Conservation (phyloP, 73 alveolate genomes). For the Paramecium primaurelia region DNA sequence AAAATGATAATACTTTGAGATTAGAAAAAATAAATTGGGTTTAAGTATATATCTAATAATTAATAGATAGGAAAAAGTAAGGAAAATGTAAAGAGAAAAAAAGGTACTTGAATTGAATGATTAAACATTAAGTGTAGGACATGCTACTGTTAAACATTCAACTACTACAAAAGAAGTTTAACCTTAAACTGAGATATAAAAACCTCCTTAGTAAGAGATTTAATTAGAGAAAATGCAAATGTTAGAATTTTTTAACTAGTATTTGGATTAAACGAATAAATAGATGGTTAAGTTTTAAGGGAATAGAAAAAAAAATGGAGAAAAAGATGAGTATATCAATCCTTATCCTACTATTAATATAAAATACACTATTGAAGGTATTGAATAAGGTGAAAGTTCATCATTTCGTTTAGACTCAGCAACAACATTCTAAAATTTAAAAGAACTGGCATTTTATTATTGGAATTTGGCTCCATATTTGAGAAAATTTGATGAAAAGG, state of each 20-base stretch:
- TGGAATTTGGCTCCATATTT: neutral
- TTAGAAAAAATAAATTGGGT: slow-evolving; percentile 23
- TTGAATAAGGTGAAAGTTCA: neutral
- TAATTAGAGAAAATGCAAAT: neutral
- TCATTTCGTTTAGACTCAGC: neutral
- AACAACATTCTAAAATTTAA: neutral
- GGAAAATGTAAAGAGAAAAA: slow-evolving; percentile 8
- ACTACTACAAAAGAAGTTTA: neutral
- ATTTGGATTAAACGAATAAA: slow-evolving; percentile 9
- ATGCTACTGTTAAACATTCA: neutral
- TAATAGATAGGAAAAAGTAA: neutral
- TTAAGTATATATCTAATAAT: neutral
- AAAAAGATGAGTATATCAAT: neutral
- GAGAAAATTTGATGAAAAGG: neutral
- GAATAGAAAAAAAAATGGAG: neutral
- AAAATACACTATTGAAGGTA: neutral
- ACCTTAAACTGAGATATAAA: neutral
- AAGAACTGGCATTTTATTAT: slow-evolving; percentile 19
- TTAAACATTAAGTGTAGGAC: neutral
- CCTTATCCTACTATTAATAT: slow-evolving; percentile 44
- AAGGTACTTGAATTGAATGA: neutral
- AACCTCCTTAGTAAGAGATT: neutral
- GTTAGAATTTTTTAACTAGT: neutral
- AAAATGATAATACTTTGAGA: slow-evolving; percentile 11
- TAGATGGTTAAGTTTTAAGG: neutral